Base-by-base conservation (phyloP, 352 stramenopile genomes). In the Lagenidium giganteum region DNA sequence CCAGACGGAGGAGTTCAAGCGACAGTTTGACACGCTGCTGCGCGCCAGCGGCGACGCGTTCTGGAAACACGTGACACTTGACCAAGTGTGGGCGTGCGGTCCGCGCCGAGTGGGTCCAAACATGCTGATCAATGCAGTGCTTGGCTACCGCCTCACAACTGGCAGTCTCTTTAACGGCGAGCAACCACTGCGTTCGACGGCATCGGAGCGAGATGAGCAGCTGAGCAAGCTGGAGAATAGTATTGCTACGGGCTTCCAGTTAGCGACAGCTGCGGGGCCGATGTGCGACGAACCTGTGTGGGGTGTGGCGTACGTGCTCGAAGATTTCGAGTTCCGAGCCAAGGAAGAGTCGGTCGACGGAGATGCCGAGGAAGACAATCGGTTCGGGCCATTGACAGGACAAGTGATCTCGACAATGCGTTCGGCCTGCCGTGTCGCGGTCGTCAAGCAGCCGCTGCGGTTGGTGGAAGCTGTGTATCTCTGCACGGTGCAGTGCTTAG, bases 401-500 rank as follows among this genome's bases (percentile, higher is more conserved):
- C 81, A 89, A 41, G 69, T 91, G 33, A 93, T 93, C 49, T 93
- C 81, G 25, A 79, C 50, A 11, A 87, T 91, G 73, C 73, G 78
- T 25, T 83, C 62, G 13, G 67, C 66, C 14, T 93, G 78, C 45
- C 72, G 83, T 12, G 68, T 80, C 41, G 63, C 78, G 5, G 89
- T 93, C 47, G 67, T 93, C 17, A 89, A 88, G 57, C 73, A 87
- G 41, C 83, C 87, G 12, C 82, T 94, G 34, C 87, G 90, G 5
- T 63, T 97, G 32, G 88, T 97, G 11, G 90, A 97, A 47, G 87
- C 85, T 25, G 76, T 96, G 45, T 97, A 95, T 48, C 64, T 81
- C 44, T 96, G 87, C 53, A 87, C 79, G 2, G 76, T 97, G 22
- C 83, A 92, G 48, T 92, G 79, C 41, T 65, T 86, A 24, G 78